Conservation (phyloP, 2,329 filamentous ascomycete genomes). For the Xylariaceae sp. region DNA sequence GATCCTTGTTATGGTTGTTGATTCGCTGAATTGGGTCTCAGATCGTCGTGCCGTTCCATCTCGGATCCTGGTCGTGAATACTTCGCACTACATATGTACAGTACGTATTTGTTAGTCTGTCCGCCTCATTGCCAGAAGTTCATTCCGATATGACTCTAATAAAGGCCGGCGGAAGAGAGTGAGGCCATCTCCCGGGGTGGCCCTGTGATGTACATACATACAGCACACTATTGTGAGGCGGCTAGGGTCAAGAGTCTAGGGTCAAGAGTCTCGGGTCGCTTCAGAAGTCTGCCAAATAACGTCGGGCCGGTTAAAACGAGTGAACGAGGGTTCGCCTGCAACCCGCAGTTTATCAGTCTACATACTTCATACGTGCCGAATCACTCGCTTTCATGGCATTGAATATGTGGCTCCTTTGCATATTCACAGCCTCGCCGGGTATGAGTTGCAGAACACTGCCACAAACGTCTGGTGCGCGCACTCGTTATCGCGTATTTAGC, state of each 20-base stretch:
- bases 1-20: conserved; percentile 17
- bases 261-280: too few species aligned
- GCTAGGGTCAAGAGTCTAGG: conserved; percentile 1
- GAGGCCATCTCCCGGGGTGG: conserved; percentile 14
- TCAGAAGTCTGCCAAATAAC: not conserved
- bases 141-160: conserved; percentile 9
- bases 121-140: conserved; percentile 13
- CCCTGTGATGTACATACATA: conserved; percentile 6
- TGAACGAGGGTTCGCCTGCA: not conserved
- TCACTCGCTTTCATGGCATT: not conserved
- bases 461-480: conserved; percentile 1
- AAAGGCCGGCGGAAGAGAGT: conserved; percentile 7
- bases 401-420: not conserved
- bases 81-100: not conserved
- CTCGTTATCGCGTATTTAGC: not conserved
- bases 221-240: conserved; percentile 4
- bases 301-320: not conserved
- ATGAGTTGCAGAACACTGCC: conserved; percentile 9
- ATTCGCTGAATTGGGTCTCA: conserved; percentile 26
- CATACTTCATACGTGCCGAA: not conserved
- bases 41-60: conserved; percentile 16
- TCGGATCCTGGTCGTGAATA: conserved; percentile 8
- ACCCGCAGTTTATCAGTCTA: not conserved
- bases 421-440: not conserved
- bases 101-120: conserved; percentile 1